A percentile compares a stretch with the other conserved stretches of the same genome.
These are phyloP conservation scores for Ichthyophthirius multifiliis DNA, from an alignment of 169 alveolate genomes.

Conservation along the genomic window DNA sequence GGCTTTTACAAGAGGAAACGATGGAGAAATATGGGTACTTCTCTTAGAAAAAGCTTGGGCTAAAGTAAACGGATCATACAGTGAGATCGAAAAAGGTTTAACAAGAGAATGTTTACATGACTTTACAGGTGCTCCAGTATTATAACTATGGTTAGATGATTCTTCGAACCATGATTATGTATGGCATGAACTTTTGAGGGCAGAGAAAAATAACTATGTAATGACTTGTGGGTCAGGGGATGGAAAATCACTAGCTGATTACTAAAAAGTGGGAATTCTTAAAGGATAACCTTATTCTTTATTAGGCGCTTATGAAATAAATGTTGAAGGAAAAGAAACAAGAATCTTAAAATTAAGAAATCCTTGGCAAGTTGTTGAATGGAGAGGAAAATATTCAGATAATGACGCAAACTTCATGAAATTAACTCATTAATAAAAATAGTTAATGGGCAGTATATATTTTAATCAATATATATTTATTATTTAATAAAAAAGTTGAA, in stretches of 20 bases:
- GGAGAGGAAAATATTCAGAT: slow-evolving; percentile 63
- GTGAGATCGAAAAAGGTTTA: slow-evolving; percentile 68
- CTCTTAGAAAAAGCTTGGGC: slow-evolving; percentile 85
- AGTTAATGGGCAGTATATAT: background rate
- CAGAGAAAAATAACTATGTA: slow-evolving; percentile 14
- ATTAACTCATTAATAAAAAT: background rate
- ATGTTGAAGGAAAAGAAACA: slow-evolving; percentile 22
- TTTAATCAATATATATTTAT: background rate
- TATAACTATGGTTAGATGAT: slow-evolving; percentile 10
- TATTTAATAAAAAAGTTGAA: too few relatives aligned
- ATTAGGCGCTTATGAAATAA: slow-evolving; percentile 44
- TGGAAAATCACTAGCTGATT: slow-evolving; percentile 44
- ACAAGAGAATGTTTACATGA: slow-evolving; percentile 66
- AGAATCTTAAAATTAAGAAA: slow-evolving; percentile 62
- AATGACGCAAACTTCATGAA: slow-evolving; percentile 36
- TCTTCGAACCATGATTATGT: slow-evolving; percentile 42
- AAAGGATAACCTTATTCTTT: slow-evolving; percentile 72
- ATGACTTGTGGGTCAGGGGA: slow-evolving; percentile 40
- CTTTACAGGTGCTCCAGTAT: slow-evolving; percentile 73
- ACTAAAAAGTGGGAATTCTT: slow-evolving; percentile 41
- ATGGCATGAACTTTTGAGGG: slow-evolving; percentile 38
- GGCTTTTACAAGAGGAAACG: slow-evolving; percentile 54
- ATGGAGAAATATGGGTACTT: slow-evolving; percentile 78
- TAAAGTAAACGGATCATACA: slow-evolving; percentile 70
- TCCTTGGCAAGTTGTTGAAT: slow-evolving; percentile 75